Base-by-base conservation (phyloP, 306 rosid genomes). In the Hippophae rhamnoides region DNA sequence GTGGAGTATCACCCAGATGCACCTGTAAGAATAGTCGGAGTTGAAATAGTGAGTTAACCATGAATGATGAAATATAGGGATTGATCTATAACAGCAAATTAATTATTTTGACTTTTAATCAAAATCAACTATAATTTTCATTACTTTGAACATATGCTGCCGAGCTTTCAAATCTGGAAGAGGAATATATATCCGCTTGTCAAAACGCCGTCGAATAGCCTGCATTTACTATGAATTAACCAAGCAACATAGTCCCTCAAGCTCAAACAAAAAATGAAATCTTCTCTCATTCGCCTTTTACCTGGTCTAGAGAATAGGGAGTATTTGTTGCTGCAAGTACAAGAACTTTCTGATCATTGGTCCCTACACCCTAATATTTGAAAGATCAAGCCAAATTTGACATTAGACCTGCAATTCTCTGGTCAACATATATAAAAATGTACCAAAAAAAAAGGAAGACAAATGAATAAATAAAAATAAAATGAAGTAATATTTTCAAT, bases 291-390 rank as follows among this genome's bases (percentile, higher is more conserved):
- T 56, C 57, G 4, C 43, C 14, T 31, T 72, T 78, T 76, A 84
- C 99, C 97, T 93, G 99, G 68, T 93, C 99, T 50, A 93, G 78
- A 60, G 99, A 90, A 64, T 93, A 93, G 9, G 99, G 99, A 47
- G 99, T 93, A 77, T 93, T 93, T 46, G 99, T 93, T 44, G 99
- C 99, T 43, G 99, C 99, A 66, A 93, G 99, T 78, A 93, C 97
- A 10, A 93, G 99, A 80, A 93, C 99, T 72, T 93, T 93, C 72
- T 93, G 81, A 62, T 93, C 99, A 76, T 82, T 86, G 79, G 78
- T 54, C 64, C 99, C 99, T n/a, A 93, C 93, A 70, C 97, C 97
- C 97, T 89, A 81, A 54, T 18, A 65, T 63, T 65, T 61, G 58
- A 67, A 57, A 51, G 58, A 66, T 54, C 64, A 67, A 49, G 14